Conservation (phyloP, 805 yeast species). For the Cyberlindnera mycetangii region DNA sequence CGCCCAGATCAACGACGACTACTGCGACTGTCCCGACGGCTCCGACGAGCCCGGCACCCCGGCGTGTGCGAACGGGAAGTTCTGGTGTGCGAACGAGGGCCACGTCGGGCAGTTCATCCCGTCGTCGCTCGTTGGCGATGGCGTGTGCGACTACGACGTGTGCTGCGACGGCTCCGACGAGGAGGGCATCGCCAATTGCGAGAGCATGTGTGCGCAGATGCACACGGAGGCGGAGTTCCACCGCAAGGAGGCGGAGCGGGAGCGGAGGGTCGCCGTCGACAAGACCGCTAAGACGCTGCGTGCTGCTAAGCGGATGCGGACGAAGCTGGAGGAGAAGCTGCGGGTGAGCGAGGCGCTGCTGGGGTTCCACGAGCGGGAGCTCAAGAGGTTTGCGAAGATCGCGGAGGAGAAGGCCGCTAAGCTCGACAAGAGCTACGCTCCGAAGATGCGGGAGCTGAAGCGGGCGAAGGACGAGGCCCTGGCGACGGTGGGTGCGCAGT, state of each 20-base stretch:
- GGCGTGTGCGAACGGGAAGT: conserved; percentile 59
- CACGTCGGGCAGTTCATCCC: conserved; percentile 61
- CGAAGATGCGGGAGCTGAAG: conserved; percentile 10
- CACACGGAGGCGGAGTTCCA: conserved; percentile 20
- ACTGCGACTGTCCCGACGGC: conserved; percentile 97
- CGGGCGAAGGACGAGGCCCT: conserved; percentile 4
- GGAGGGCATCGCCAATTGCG: conserved; percentile 25
- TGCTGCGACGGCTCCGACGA: conserved; percentile 98
- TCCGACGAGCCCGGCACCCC: conserved; percentile 95
- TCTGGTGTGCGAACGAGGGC: conserved; percentile 79
- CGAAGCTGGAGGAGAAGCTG: conserved; percentile 16
- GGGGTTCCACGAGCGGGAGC: conserved; percentile 10
- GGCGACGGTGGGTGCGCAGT: conserved; percentile 18
- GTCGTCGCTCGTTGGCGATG: conserved; percentile 74
- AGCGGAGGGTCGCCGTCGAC: conserved; percentile 19
- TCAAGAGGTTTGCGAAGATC: conserved; percentile 9
- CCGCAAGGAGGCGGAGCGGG: conserved; percentile 6
- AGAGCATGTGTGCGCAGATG: conserved; percentile 29
- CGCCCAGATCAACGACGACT: conserved; percentile 76
- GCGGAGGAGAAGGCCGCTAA: conserved; percentile 8
- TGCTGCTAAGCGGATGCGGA: conserved; percentile 25
- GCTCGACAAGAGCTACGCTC: conserved; percentile 14
- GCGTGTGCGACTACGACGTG: conserved; percentile 80
- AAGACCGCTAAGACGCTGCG: conserved; percentile 18
- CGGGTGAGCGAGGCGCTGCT: conserved; percentile 8